Percentiles rank a stretch among this genome's conserved stretches.
phyloP scores from a whole-genome alignment of 176 grass and related monocot species.

The sorghum (Sorghum bicolor) region Sorghum_bicolor_NCBIv3 NC_012877.2:5365501-5366000 shows the following conservation, averaged over 20 bases:
- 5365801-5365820: background rate
- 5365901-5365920: background rate
- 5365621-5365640: background rate
- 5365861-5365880: background rate
- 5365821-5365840: constrained; percentile 8
- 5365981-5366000: background rate
- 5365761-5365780: background rate
- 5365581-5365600: too few species aligned
- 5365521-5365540: too few species aligned
- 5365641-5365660: background rate
- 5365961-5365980: background rate
- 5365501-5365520: too few species aligned
- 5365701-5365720: constrained; percentile 16
- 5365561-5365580: too few species aligned
- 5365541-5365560: too few species aligned
- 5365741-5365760: background rate
- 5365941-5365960: background rate
- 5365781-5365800: background rate
- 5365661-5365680: background rate
- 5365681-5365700: background rate
- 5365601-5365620: too few species aligned
- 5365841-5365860: constrained; percentile 32
- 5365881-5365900: background rate
- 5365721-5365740: background rate
- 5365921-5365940: background rate